Evolutionary conservation across 2,329 filamentous ascomycete genomes (phyloP), one percentile per base, ranked within the genome.

Genomic region (Beauveria caledonica): DNA sequence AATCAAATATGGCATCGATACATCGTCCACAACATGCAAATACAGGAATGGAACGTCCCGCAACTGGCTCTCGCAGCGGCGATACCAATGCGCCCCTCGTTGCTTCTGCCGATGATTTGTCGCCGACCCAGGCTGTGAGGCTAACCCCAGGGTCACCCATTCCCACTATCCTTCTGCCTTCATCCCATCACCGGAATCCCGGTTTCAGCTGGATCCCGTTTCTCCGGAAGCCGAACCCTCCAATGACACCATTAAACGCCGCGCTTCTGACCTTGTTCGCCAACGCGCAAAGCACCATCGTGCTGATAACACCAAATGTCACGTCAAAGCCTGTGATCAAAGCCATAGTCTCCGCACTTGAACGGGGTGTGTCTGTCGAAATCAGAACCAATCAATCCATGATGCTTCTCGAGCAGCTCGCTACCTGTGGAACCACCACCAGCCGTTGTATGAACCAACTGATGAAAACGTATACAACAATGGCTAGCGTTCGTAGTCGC

Each of bases 391-490:
- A 85, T 64, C 80, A 80, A 62, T 76, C 77, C 15, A 85, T 92
- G 78, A 92, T 92, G 89, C 69, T 89, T 17, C 73, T 90, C 33
- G 90, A 95, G 73, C 90, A 95, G 70, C 76, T 94, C n/a, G 76
- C 90, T 25, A 94, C 90, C 0, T 86, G 89, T 0, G 87, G 87
- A 0, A 92, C 87, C 0, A 90, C 86, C 0, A 93, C 90, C 0
- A 78, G 83, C 0, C 77, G 82, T 63, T 89, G 86, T 63, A 68
- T 94, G 5, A 77, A 74, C 29, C 78, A 75, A 50, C 76, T 93
- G 9, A 76, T 86, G 3, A 79, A 78, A 49, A 75, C 77, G 25
- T 86, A 89, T 66, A 70, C 76, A 40, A 65, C 67, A 36, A 59
- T 72, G 39, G 57, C 66, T 42, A 54, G 65, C 10, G 62, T 64